phyloP scores from a whole-genome alignment of 2,329 filamentous ascomycete genomes.

The Cyphellophora attinorum region DNA sequence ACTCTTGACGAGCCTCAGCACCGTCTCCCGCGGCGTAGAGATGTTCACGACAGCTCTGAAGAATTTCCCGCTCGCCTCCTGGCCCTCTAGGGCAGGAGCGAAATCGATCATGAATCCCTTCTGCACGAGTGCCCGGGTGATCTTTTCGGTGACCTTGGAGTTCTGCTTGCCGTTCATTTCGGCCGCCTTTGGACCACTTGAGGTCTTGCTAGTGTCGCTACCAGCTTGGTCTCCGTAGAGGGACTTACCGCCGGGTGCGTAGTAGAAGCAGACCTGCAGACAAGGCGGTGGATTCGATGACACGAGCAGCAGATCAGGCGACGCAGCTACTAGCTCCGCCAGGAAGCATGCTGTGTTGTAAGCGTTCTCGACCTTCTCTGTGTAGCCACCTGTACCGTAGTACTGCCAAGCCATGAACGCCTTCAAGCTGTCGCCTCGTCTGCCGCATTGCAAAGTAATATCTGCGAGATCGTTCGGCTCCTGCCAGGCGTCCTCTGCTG shows the following conservation, averaged over 20 bases:
- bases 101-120: conserved; percentile 63
- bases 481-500: conserved; percentile 20
- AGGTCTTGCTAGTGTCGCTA: too few relatives aligned
- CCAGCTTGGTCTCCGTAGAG: conserved; percentile 22
- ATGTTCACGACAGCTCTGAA: conserved; percentile 62
- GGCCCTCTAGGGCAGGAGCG: conserved; percentile 35
- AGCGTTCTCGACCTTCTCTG: conserved; percentile 58
- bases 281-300: conserved; percentile 72
- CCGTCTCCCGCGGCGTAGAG: conserved; percentile 48
- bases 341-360: conserved; percentile 64
- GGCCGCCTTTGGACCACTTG: neutral
- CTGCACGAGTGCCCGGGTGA: conserved; percentile 44
- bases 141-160: conserved; percentile 44
- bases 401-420: conserved; percentile 83
- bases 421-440: conserved; percentile 77
- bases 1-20: conserved; percentile 53
- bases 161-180: conserved; percentile 33
- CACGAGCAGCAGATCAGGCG: conserved; percentile 59
- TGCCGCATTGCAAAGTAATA: conserved; percentile 84
- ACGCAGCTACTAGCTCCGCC: conserved; percentile 46
- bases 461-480: conserved; percentile 86
- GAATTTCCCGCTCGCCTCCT: conserved; percentile 32
- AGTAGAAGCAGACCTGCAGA: conserved; percentile 92
- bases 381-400: conserved; percentile 70
- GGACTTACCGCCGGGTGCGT: conserved; percentile 50